phyloP scores from a whole-genome alignment of 169 alveolate genomes.

The Plasmodium ovale region DNA sequence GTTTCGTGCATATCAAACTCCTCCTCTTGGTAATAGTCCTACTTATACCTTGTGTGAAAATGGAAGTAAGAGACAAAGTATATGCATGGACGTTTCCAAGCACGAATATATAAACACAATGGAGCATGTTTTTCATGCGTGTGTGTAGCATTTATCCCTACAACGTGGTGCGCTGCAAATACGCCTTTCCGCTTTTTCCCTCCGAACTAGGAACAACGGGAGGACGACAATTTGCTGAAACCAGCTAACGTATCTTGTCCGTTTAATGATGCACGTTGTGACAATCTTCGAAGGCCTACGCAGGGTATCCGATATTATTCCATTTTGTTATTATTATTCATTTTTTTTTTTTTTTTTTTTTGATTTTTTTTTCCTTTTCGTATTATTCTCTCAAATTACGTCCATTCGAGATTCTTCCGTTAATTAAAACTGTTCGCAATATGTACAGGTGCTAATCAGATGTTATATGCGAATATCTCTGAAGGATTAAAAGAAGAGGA shows the following conservation, averaged over 20 bases:
- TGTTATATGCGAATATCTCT: slow-evolving; percentile 32
- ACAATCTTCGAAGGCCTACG: not conserved
- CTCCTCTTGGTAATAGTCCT: slow-evolving; percentile 15
- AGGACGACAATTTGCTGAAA: not conserved
- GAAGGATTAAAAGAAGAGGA: slow-evolving; percentile 14
- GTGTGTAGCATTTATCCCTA: too few relatives aligned
- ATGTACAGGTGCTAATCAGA: slow-evolving; percentile 66
- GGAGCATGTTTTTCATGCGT: too few relatives aligned
- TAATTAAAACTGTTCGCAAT: too few relatives aligned
- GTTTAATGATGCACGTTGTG: too few relatives aligned
- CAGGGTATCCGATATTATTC: not conserved
- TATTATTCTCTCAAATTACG: not conserved
- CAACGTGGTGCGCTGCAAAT: too few relatives aligned
- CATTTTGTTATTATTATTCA: not conserved
- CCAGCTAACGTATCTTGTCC: too few relatives aligned
- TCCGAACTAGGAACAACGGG: not conserved
- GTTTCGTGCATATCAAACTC: not conserved
- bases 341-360: not conserved
- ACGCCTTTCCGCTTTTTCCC: too few relatives aligned
- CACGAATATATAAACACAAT: too few relatives aligned
- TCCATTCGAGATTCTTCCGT: too few relatives aligned
- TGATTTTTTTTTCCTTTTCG: too few relatives aligned
- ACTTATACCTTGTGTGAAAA: not conserved
- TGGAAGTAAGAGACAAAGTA: slow-evolving; percentile 8
- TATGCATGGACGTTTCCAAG: too few relatives aligned